Evolutionary conservation across 352 stramenopile genomes (phyloP), one percentile per base, ranked within the genome.

Genomic region (Phytophthora boehmeriae): DNA sequence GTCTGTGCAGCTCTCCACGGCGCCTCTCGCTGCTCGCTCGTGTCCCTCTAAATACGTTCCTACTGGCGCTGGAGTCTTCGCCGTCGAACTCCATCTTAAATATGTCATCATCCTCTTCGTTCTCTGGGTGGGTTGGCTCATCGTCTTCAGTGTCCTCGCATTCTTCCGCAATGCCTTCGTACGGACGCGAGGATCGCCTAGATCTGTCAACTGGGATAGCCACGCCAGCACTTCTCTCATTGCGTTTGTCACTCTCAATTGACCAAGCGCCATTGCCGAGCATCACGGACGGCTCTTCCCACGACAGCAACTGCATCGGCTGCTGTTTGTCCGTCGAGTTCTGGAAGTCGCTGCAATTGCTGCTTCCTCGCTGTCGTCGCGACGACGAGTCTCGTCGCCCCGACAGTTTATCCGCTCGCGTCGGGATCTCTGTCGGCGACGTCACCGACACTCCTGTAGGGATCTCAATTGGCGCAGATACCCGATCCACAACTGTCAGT

Each of bases 21-120:
- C 20, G 46, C 50, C 51, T 44, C 10, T 53, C 22, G 9, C 54
- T 52, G 46, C n/a, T 53, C 51, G 30, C 32, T 56, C 22, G 54
- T 36, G 68, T 61, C 30, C 23, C 27, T n/a, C 55, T 71, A 66
- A 68, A 65, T 66, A 70, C 57, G 59, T 67, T 71, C 35, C 35
- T 68, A 35, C 47, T 60, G 36, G 46, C 42, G 19, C 54, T 63
- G 56, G 38, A 54, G 46, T 63, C 54, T 49, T 65, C 49, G 58
- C 57, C 62, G n/a, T 83, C 78, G 51, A 85, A 66, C 67, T 92
- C 83, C 83, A 92, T 92, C 62, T 80, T 79, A 77, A 92, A 92
- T 78, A 92, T 92, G 51, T 76, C 76, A 27, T 78, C 75, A 17
- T 85, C 71, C 32, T 83, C 64, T 11, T 78, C 64, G 28, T 77